These are phyloP conservation scores for Avena sativa DNA, from an alignment of 176 grass and related monocot species.

Conservation along the genomic window DNA sequence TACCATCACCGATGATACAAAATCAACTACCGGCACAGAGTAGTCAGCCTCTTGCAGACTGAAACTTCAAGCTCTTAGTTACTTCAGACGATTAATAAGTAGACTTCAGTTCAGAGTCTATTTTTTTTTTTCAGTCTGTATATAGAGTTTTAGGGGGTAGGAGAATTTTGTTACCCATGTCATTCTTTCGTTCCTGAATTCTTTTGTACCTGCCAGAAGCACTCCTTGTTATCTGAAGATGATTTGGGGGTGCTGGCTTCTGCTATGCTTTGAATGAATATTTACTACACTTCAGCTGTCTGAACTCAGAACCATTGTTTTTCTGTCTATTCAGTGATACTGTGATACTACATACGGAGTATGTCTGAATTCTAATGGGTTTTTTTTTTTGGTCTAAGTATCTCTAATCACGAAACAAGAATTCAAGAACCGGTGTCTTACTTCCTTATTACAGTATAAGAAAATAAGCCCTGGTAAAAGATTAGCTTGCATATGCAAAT, in stretches of 20 bases:
- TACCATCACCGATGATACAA: constrained; percentile 54
- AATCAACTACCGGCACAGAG: constrained; percentile 47
- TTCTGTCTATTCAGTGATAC: background rate
- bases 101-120: constrained; percentile 60
- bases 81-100: constrained; percentile 51
- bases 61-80: constrained; percentile 41
- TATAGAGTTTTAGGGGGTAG: constrained; percentile 52
- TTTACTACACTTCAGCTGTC: background rate
- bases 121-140: constrained; percentile 65
- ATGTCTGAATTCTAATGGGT: background rate
- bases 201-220: constrained; percentile 56
- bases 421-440: too few species aligned
- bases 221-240: constrained; percentile 88
- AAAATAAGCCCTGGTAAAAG: background rate
- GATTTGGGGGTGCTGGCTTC: constrained; percentile 57
- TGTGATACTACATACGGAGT: background rate
- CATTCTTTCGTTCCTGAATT: constrained; percentile 58
- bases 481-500: constrained; percentile 4
- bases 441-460: background rate
- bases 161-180: constrained; percentile 59
- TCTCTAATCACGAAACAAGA: background rate
- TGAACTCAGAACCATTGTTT: background rate
- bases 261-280: constrained; percentile 34
- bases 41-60: constrained; percentile 61
- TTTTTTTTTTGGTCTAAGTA: background rate